Evolutionary conservation across 352 stramenopile genomes (phyloP).

Genomic region (Plasmopara halstedii): DNA sequence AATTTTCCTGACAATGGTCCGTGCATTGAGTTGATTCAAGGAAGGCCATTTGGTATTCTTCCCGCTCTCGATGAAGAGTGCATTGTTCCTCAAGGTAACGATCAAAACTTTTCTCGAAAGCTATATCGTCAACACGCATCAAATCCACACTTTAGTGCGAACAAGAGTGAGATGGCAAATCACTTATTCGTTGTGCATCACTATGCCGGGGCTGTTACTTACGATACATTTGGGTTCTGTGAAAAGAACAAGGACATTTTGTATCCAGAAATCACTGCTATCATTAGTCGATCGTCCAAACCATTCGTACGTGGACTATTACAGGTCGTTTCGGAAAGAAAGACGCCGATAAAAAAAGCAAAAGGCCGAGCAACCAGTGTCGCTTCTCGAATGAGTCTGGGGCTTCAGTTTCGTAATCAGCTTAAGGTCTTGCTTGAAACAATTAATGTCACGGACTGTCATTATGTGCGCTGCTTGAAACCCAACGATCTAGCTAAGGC

Average conservation of each 20-base stretch:
- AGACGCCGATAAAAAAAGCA: conserved; percentile 15
- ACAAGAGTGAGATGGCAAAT: conserved; percentile 72
- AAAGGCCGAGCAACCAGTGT: conserved; percentile 28
- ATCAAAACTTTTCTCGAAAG: conserved; percentile 83
- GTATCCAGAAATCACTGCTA: conserved; percentile 72
- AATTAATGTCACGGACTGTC: conserved; percentile 90
- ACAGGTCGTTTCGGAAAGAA: conserved; percentile 22
- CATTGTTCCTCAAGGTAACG: conserved; percentile 82
- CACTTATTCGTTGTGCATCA: conserved; percentile 83
- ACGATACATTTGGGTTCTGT: conserved; percentile 90
- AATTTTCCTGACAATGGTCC: conserved; percentile 87
- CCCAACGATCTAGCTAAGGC: conserved; percentile 94
- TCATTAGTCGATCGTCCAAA: conserved; percentile 66
- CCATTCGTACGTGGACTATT: conserved; percentile 61
- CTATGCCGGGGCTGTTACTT: conserved; percentile 92
- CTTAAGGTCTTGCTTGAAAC: conserved; percentile 89
- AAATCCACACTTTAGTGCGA: conserved; percentile 65
- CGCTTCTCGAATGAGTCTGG: conserved; percentile 53
- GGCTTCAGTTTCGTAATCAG: conserved; percentile 90
- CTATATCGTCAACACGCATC: conserved; percentile 61
- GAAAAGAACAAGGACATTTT: conserved; percentile 96
- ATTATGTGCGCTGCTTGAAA: conserved; percentile 99
- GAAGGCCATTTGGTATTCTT: conserved; percentile 78
- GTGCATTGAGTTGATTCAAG: conserved; percentile 87
- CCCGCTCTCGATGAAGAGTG: conserved; percentile 86